phyloP scores from a whole-genome alignment of 2,329 filamentous ascomycete genomes.

The Paradendryphiella salina region DNA sequence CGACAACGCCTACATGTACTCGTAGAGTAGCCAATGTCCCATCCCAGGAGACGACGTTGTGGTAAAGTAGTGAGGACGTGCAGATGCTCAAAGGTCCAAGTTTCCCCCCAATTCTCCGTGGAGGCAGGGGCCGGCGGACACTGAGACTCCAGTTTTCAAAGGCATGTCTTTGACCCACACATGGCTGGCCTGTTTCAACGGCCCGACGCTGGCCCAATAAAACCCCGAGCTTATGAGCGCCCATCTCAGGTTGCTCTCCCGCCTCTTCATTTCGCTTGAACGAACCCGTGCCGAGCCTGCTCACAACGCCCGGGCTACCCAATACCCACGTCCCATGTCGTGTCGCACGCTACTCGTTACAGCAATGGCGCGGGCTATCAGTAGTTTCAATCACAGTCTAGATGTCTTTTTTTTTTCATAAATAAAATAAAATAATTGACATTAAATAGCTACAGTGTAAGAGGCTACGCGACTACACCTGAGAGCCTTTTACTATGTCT shows the following conservation, averaged over 20 bases:
- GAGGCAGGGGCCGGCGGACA: neutral
- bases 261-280: conserved; percentile 10
- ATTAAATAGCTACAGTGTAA: no score
- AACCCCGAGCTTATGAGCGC: no score
- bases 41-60: no score
- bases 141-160: neutral
- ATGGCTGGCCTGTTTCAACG: neutral
- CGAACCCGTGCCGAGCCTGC: neutral
- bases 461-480: no score
- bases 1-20: no score
- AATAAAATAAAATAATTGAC: no score
- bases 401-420: no score
- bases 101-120: neutral
- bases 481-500: no score
- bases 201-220: neutral
- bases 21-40: no score
- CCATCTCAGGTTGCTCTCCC: neutral
- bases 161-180: neutral
- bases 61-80: neutral
- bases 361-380: no score
- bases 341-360: neutral
- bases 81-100: neutral
- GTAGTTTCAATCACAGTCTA: no score
- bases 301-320: neutral
- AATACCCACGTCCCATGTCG: neutral